Percentiles rank a stretch among this genome's conserved stretches.
phyloP scores from a whole-genome alignment of 805 yeast genomes.

The Ogataea polymorpha region DNA sequence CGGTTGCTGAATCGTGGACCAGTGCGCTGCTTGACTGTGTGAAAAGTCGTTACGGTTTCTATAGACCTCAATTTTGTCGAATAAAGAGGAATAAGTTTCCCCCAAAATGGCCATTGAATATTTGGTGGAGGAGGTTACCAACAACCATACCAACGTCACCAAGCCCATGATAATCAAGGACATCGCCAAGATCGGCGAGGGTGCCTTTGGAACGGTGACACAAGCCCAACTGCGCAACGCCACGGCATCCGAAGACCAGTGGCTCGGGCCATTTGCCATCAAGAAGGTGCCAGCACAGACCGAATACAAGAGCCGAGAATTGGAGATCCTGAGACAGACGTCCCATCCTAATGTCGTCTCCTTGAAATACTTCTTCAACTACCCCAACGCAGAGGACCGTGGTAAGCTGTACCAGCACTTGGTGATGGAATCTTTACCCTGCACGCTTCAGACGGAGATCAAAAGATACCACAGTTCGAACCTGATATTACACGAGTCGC shows the following conservation, averaged over 20 bases:
- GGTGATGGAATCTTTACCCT: constrained; percentile 87
- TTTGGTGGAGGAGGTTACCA: constrained; percentile 58
- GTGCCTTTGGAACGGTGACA: constrained; percentile 83
- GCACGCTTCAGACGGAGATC: constrained; percentile 72
- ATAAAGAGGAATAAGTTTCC: neutral
- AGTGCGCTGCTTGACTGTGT: constrained; percentile 1
- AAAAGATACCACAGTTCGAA: constrained; percentile 61
- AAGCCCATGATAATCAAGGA: constrained; percentile 68
- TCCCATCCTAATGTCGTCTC: constrained; percentile 78
- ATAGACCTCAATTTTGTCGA: neutral
- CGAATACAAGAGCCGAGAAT: constrained; percentile 78
- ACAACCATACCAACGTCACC: constrained; percentile 50
- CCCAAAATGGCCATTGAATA: constrained; percentile 36
- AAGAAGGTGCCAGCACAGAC: constrained; percentile 86
- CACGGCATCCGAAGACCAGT: constrained; percentile 30
- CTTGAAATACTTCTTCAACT: constrained; percentile 68
- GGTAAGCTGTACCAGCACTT: constrained; percentile 71
- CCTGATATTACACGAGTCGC: constrained; percentile 64
- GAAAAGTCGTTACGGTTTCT: neutral
- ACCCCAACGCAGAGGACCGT: constrained; percentile 54
- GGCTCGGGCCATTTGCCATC: constrained; percentile 83
- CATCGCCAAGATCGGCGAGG: constrained; percentile 75
- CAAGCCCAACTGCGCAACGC: constrained; percentile 54
- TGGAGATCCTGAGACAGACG: constrained; percentile 70
- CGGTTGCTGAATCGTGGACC: constrained; percentile 1